phyloP scores from a whole-genome alignment of 2,329 filamentous ascomycete genomes.

The Ceratocystis smalleyi region DNA sequence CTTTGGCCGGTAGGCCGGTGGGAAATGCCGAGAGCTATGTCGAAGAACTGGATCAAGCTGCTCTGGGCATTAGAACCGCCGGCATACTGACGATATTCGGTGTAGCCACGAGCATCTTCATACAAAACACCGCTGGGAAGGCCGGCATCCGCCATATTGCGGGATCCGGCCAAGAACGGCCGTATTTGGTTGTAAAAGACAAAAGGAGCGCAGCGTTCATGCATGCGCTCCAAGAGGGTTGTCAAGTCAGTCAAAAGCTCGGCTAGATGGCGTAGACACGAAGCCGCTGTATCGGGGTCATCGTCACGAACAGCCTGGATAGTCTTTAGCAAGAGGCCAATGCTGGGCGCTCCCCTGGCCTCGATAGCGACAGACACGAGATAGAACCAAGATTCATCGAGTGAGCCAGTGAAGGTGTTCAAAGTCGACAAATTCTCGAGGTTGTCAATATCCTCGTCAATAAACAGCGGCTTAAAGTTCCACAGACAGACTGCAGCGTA shows the following conservation, averaged over 20 bases:
- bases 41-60: slow-evolving; percentile 94
- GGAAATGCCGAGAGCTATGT: slow-evolving; percentile 75
- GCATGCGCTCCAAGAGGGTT: slow-evolving; percentile 68
- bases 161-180: slow-evolving; percentile 89
- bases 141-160: slow-evolving; percentile 93
- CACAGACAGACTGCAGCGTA: slow-evolving; percentile 85
- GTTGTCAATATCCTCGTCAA: slow-evolving; percentile 63
- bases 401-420: slow-evolving; percentile 78
- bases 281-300: slow-evolving; percentile 56
- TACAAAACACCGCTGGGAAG: slow-evolving; percentile 78
- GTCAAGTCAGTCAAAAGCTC: slow-evolving; percentile 78
- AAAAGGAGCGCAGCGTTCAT: slow-evolving; percentile 85
- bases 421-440: slow-evolving; percentile 80
- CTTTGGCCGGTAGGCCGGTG: slow-evolving; percentile 72
- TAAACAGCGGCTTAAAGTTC: slow-evolving; percentile 92
- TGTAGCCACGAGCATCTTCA: slow-evolving; percentile 56
- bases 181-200: slow-evolving; percentile 93
- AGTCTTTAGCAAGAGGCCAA: slow-evolving; percentile 77
- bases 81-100: slow-evolving; percentile 66
- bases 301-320: slow-evolving; percentile 61
- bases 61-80: slow-evolving; percentile 95
- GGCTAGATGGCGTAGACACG: slow-evolving; percentile 65
- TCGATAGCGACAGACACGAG: slow-evolving; percentile 91
- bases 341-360: slow-evolving; percentile 70
- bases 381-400: slow-evolving; percentile 99